Evolutionary conservation across 73 alveolate species (phyloP).

Genomic region (Tetrahymena malaccensis): DNA sequence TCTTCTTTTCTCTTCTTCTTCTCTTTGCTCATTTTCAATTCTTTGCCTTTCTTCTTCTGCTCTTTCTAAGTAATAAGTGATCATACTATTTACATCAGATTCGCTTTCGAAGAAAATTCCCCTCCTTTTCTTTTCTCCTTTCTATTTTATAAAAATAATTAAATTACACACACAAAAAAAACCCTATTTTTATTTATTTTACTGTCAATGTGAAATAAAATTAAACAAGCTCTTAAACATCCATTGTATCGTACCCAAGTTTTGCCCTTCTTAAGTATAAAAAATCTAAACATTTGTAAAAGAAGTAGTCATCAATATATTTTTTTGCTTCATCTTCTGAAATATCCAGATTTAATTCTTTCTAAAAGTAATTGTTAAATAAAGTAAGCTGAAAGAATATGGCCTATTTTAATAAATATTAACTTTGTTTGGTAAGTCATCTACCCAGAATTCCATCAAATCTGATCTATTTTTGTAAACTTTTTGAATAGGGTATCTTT

Average conservation of each 20-base stretch:
- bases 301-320: not conserved
- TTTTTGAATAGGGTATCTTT: slow-evolving; percentile 6
- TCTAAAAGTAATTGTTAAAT: not conserved
- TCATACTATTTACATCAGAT: not conserved
- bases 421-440: not conserved
- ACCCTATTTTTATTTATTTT: not conserved
- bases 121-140: not conserved
- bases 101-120: not conserved
- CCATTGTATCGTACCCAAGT: not conserved
- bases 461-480: slow-evolving; percentile 17
- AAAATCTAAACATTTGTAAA: not conserved
- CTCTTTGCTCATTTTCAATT: not conserved
- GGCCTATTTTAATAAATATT: not conserved
- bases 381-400: slow-evolving; percentile 6
- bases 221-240: not conserved
- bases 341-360: slow-evolving; percentile 12
- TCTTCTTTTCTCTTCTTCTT: slow-evolving; percentile 3
- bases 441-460: slow-evolving; percentile 8
- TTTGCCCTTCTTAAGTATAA: not conserved
- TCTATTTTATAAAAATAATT: not conserved
- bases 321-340: not conserved
- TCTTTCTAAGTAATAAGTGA: slow-evolving; percentile 7
- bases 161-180: not conserved
- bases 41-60: slow-evolving; percentile 11
- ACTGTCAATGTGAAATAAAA: not conserved